These are phyloP conservation scores for Leccinum subrobustum DNA, from an alignment of 1,284 basidiomycete species.

Conservation along the genomic window DNA sequence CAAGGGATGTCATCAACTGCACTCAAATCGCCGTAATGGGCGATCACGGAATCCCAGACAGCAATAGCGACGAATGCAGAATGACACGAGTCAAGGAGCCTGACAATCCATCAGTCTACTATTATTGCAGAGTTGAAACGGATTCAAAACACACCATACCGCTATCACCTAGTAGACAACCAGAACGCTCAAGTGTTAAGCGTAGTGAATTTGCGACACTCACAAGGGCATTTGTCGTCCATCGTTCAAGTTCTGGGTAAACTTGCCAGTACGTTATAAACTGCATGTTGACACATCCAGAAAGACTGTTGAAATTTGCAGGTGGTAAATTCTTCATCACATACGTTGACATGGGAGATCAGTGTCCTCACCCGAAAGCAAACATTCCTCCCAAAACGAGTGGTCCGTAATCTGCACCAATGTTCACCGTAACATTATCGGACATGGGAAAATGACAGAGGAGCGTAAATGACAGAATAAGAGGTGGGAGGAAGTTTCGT, in stretches of 20 bases:
- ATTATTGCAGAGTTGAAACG: background rate
- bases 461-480: background rate
- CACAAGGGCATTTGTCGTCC: constrained; percentile 8
- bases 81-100: constrained; percentile 27
- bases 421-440: background rate
- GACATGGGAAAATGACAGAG: background rate
- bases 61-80: constrained; percentile 22
- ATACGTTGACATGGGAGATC: background rate
- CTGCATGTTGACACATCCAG: constrained; percentile 29
- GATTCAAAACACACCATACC: constrained; percentile 16
- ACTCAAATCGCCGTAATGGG: constrained; percentile 15
- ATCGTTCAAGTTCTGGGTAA: constrained; percentile 12
- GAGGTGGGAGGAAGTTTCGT: background rate
- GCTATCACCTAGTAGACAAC: constrained; percentile 16
- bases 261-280: constrained; percentile 26
- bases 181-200: background rate
- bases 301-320: constrained; percentile 16
- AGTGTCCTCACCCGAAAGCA: constrained; percentile 19
- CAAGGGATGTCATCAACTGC: constrained; percentile 22
- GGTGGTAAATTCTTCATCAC: background rate
- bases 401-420: constrained; percentile 17
- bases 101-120: background rate
- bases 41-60: constrained; percentile 26
- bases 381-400: constrained; percentile 26
- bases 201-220: constrained; percentile 10